Evolutionary conservation across 208 protist genomes (phyloP).

Genomic region (Polymyxa betae): DNA sequence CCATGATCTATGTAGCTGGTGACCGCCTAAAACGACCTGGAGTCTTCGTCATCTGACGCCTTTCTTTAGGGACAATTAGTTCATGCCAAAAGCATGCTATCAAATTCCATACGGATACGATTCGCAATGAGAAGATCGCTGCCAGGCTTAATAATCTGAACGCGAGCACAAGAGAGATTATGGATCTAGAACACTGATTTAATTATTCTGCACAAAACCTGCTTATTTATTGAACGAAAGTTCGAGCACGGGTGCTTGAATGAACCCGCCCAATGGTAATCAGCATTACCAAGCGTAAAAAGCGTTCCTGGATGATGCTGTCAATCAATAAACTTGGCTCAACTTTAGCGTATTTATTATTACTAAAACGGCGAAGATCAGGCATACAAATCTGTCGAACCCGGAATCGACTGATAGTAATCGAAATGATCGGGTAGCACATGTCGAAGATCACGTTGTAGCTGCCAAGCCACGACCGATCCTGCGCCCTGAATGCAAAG

Average conservation of each 20-base stretch:
- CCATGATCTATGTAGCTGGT: background rate
- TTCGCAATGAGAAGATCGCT: background rate
- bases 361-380: background rate
- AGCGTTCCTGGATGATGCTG: too few species aligned
- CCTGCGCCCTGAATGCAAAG: background rate
- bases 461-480: background rate
- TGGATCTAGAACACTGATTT: background rate
- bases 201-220: too few species aligned
- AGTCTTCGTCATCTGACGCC: too few species aligned
- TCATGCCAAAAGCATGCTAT: conserved; percentile 45
- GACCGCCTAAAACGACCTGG: too few species aligned
- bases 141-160: background rate
- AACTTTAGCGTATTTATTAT: background rate
- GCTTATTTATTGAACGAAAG: too few species aligned
- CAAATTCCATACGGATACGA: background rate
- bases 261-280: too few species aligned
- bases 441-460: conserved; percentile 43
- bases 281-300: too few species aligned
- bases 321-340: background rate
- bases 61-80: conserved; percentile 7
- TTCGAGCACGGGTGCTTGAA: too few species aligned
- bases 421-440: background rate
- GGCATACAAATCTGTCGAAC: background rate
- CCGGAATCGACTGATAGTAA: background rate
- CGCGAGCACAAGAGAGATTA: background rate